Conservation (phyloP, 2,329 filamentous ascomycete species). For the Colletotrichum coccodes region DNA sequence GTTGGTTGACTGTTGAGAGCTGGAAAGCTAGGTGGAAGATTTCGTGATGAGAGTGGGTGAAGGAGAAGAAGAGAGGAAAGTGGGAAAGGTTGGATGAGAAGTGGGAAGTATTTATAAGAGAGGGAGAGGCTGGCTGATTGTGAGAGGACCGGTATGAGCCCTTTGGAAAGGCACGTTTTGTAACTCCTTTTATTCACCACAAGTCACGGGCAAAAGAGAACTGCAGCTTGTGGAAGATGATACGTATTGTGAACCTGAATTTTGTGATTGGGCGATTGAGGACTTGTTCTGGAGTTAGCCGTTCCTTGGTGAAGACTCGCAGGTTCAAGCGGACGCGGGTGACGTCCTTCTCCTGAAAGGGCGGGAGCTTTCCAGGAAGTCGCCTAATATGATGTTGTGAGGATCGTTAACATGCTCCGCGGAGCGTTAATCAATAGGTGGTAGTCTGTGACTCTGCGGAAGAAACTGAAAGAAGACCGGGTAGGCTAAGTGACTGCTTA, state of each 20-base stretch:
- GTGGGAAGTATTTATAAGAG: background rate
- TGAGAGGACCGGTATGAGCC: background rate
- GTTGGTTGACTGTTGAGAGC: background rate
- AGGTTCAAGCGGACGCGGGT: background rate
- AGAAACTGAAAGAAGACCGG: no score
- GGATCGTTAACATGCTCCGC: no score
- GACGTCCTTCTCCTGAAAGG: background rate
- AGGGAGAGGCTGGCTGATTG: background rate
- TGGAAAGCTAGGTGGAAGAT: background rate
- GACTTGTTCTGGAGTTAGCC: background rate
- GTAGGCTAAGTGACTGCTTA: background rate
- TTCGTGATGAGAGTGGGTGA: background rate
- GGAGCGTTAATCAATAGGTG: no score
- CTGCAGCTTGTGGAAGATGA: background rate
- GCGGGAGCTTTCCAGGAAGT: background rate
- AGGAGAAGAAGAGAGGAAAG: background rate
- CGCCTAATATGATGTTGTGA: background rate
- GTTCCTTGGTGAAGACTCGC: background rate
- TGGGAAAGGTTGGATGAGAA: background rate
- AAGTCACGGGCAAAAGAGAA: background rate
- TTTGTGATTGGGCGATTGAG: conserved; percentile 4
- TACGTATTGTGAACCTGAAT: background rate
- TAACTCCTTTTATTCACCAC: background rate
- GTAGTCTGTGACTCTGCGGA: no score
- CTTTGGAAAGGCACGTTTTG: background rate